These are phyloP conservation scores for Neurospora discreta DNA, from an alignment of 495 filamentous ascomycete species.

Conservation along the genomic window DNA sequence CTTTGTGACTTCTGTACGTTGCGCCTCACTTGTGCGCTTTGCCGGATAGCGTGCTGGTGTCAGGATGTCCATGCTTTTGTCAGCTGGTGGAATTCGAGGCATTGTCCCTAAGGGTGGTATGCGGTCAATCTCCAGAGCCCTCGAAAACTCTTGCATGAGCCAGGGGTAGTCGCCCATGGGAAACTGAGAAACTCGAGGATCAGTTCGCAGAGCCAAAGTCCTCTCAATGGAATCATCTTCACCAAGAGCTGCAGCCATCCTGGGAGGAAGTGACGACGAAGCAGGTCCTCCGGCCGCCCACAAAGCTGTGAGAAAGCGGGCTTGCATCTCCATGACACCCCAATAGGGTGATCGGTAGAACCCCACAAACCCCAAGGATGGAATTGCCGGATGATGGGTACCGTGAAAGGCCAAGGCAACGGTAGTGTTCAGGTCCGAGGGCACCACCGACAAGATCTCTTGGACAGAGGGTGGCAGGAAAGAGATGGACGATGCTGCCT, in stretches of 20 bases:
- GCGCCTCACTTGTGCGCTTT: constrained; percentile 5
- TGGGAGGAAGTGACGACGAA: constrained; percentile 11
- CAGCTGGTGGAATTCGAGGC: constrained; percentile 22
- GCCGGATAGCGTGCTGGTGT: constrained; percentile 33
- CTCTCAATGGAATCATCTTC: constrained; percentile 33
- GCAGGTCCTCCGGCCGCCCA: constrained; percentile 24
- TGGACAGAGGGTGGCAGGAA: constrained; percentile 49
- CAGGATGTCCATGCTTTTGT: constrained; percentile 32
- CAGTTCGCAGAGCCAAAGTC: constrained; percentile 31
- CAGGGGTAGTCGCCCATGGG: constrained; percentile 76
- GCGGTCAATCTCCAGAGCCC: constrained; percentile 36
- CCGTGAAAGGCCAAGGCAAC: constrained; percentile 57
- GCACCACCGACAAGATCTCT: constrained; percentile 42
- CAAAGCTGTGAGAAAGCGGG: constrained; percentile 46
- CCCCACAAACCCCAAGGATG: constrained; percentile 68
- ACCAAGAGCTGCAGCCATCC: constrained; percentile 18
- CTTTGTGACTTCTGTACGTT: constrained; percentile 12
- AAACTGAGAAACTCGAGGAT: constrained; percentile 49
- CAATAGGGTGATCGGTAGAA: constrained; percentile 82
- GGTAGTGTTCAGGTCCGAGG: constrained; percentile 48
- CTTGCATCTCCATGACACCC: constrained; percentile 82
- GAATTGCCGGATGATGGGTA: constrained; percentile 47
- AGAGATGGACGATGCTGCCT: constrained; percentile 45
- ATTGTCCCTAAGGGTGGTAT: constrained; percentile 11
- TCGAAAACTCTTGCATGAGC: constrained; percentile 60